Evolutionary conservation across 768 basidiomycete genomes (phyloP).

Genomic region (Lactifluus volemus): DNA sequence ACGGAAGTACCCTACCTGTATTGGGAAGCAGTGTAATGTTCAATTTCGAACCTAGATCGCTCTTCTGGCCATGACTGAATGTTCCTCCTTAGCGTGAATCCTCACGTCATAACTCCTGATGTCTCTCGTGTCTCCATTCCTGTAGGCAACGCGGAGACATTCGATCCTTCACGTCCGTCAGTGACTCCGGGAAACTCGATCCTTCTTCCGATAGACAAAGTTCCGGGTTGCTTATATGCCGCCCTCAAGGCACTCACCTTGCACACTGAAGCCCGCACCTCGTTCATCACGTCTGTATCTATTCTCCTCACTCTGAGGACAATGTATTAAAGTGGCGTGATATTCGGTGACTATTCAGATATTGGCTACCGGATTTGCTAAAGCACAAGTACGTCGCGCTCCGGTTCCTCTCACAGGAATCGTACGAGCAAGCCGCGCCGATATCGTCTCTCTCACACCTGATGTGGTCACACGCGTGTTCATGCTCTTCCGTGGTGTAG

Average conservation of each 20-base stretch:
- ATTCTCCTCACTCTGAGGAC: too few relatives aligned
- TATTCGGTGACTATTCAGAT: too few relatives aligned
- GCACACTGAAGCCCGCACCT: too few relatives aligned
- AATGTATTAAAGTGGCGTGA: too few relatives aligned
- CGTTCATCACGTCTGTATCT: too few relatives aligned
- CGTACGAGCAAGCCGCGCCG: constrained; percentile 37
- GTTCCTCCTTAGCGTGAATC: background rate
- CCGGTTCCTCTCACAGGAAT: constrained; percentile 33
- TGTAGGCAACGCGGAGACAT: background rate
- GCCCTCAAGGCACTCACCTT: too few relatives aligned
- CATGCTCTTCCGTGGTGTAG: constrained; percentile 38
- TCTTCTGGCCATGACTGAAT: background rate
- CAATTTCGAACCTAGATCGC: background rate
- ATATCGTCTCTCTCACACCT: constrained; percentile 32
- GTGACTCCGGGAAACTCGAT: too few relatives aligned
- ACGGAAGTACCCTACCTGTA: background rate
- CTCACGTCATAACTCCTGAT: background rate
- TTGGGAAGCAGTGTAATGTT: background rate
- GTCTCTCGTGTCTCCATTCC: background rate
- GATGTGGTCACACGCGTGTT: constrained; percentile 39
- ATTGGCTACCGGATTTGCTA: too few relatives aligned
- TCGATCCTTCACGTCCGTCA: constrained; percentile 4
- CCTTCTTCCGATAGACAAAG: too few relatives aligned
- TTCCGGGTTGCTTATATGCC: too few relatives aligned
- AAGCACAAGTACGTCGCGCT: constrained; percentile 37